phyloP scores from a whole-genome alignment of 352 stramenopile genomes.

The Phytopythium chamaehyphon region DNA sequence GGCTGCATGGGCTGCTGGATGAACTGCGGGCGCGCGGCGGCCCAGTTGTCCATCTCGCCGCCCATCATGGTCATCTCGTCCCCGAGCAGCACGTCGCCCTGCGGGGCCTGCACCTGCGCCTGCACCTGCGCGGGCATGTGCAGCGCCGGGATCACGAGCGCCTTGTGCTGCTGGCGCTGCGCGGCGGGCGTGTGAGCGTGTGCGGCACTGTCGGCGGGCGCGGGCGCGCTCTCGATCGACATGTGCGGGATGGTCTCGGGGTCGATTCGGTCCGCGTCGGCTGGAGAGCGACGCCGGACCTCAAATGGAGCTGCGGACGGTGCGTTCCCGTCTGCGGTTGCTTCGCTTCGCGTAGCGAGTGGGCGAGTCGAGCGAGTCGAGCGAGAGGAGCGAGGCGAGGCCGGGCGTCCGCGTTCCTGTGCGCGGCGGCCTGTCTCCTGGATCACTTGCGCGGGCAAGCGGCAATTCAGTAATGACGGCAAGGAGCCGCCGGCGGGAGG shows the following conservation, averaged over 20 bases:
- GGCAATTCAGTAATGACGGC: conserved; percentile 8
- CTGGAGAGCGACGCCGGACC: too few species aligned
- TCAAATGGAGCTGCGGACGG: neutral
- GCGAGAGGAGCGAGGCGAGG: neutral
- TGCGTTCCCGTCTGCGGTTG: neutral
- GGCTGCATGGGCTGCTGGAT: conserved; percentile 14
- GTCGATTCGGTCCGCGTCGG: neutral
- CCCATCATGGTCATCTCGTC: conserved; percentile 71
- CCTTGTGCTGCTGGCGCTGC: conserved; percentile 6
- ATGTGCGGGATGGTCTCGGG: conserved; percentile 12
- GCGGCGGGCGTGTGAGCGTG: neutral
- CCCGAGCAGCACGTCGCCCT: conserved; percentile 49
- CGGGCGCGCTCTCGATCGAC: conserved; percentile 40
- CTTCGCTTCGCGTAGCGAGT: neutral
- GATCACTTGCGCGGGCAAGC: too few species aligned
- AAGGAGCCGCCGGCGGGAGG: neutral
- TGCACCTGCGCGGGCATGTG: conserved; percentile 19
- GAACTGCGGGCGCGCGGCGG: conserved; percentile 30
- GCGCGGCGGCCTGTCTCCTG: neutral
- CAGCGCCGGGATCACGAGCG: conserved; percentile 15
- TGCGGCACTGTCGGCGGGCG: conserved; percentile 10
- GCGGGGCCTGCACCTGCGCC: neutral
- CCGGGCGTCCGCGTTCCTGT: conserved; percentile 8
- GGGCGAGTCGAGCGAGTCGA: neutral
- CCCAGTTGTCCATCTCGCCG: conserved; percentile 58